Evolutionary conservation across 2,329 filamentous ascomycete genomes (phyloP), one percentile per base, ranked within the genome.

Genomic region (Penicillium sp.): DNA sequence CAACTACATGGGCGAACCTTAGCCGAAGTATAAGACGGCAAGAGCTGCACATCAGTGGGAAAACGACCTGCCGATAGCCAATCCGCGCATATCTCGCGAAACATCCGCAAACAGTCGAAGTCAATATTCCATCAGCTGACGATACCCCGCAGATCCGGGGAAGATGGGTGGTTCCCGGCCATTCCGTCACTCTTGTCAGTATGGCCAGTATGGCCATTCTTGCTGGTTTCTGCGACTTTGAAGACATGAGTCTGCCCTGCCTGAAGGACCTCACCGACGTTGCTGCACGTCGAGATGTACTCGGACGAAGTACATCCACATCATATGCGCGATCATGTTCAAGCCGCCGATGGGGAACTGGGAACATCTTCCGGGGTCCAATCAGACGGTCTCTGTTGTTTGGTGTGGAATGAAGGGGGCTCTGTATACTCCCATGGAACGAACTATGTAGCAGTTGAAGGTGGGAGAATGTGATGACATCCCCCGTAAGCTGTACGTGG

Each of bases 71-170:
- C n/a, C 8, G 21, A 11, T 6, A 40, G 18, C 38, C 38, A 40
- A 40, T 40, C 38, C 38, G 38, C 32, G 24, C 24, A 27, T 27
- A 27, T 27, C 24, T 27, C 24, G 24, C 24, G 29, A 45, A 42
- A 36, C 39, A 43, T 34, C 41, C 11, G 21, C 46, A 40, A 18
- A 29, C 45, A 32, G 11, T 21, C 13, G 22, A 31, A 40, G 39
- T 43, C 16, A 44, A 44, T 40, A 40, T 40, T n/a, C 39, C 45
- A 59, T 62, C 60, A 62, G 55, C 54, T 62, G 60, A 61, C 57
- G 53, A 63, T 56, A 63, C 61, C 61, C 61, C 61, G 61, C 61
- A 62, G 57, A 58, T 42, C 50, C 55, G 48, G 48, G 48, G 42
- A 40, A 56, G 42, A 60, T 53, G 34, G 31, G 45, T 46, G 43